Conservation (phyloP, 2,329 filamentous ascomycete species). For the Thielaviopsis musarum region DNA sequence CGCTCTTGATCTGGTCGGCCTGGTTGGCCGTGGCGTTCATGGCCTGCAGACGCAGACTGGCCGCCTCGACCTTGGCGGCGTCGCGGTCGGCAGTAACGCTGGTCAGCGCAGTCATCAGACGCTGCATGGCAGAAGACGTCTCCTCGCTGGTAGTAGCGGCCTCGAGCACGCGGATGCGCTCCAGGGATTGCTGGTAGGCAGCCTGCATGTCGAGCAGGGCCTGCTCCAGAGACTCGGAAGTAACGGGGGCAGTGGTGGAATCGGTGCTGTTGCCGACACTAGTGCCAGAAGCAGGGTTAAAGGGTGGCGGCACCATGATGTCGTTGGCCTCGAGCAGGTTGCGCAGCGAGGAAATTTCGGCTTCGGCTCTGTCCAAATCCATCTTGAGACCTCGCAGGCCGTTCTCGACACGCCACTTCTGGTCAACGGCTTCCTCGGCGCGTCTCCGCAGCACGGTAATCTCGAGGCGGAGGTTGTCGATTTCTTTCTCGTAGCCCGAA, state of each 20-base stretch:
- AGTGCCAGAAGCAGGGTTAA: conserved; percentile 26
- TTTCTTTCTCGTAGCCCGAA: conserved; percentile 69
- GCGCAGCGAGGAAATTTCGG: conserved; percentile 75
- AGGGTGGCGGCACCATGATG: conserved; percentile 50
- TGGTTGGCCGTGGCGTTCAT: conserved; percentile 40
- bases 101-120: conserved; percentile 51
- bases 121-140: conserved; percentile 43
- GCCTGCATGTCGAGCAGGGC: conserved; percentile 61
- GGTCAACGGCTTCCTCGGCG: conserved; percentile 83
- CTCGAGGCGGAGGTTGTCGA: conserved; percentile 63
- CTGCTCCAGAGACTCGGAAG: conserved; percentile 53
- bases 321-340: conserved; percentile 68
- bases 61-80: conserved; percentile 48
- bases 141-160: conserved; percentile 36
- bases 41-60: conserved; percentile 44
- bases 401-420: conserved; percentile 94
- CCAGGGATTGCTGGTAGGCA: conserved; percentile 49
- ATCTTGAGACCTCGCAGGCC: conserved; percentile 79
- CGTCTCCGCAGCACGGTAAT: conserved; percentile 69
- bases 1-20: conserved; percentile 37
- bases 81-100: conserved; percentile 57
- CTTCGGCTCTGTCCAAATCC: conserved; percentile 88
- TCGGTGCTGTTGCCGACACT: conserved; percentile 7
- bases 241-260: conserved; percentile 25
- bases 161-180: conserved; percentile 50